A percentile compares a stretch with the other conserved stretches of the same genome.
Evolutionary conservation across 257 asterid species (phyloP).

Genomic region (Petrea volubilis): DNA sequence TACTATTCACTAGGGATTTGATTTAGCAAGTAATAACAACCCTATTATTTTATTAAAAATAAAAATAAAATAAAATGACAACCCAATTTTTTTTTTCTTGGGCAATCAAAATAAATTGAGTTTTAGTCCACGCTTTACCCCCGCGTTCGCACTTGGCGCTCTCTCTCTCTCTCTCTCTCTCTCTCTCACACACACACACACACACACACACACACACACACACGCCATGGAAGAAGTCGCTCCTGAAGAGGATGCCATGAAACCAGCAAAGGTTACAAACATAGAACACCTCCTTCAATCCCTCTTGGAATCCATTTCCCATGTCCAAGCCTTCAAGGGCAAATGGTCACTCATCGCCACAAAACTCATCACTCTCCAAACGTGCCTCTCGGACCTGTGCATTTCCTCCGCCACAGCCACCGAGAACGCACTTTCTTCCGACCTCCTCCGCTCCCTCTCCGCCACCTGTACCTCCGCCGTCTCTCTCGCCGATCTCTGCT

Average conservation of each 20-base stretch:
- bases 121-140: not conserved
- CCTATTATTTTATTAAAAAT: no score
- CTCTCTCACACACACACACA: not conserved
- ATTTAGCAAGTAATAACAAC: no score
- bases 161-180: not conserved
- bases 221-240: conserved; percentile 37
- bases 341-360: conserved; percentile 55
- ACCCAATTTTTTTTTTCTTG: no score
- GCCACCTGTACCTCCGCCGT: conserved; percentile 41
- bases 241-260: conserved; percentile 17
- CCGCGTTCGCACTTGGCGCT: not conserved
- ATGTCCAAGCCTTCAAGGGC: conserved; percentile 48
- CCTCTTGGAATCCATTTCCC: conserved; percentile 36
- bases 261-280: not conserved
- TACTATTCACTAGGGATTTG: no score
- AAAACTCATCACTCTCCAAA: conserved; percentile 47
- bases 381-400: conserved; percentile 40
- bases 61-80: not conserved
- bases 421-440: conserved; percentile 37
- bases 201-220: not conserved
- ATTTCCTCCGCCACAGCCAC: not conserved
- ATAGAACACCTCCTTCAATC: conserved; percentile 28
- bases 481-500: conserved; percentile 42
- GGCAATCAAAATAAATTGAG: not conserved
- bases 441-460: conserved; percentile 45